Evolutionary conservation across 176 grass and related monocot genomes (phyloP).

Genomic region (Zoysia pacifica): DNA sequence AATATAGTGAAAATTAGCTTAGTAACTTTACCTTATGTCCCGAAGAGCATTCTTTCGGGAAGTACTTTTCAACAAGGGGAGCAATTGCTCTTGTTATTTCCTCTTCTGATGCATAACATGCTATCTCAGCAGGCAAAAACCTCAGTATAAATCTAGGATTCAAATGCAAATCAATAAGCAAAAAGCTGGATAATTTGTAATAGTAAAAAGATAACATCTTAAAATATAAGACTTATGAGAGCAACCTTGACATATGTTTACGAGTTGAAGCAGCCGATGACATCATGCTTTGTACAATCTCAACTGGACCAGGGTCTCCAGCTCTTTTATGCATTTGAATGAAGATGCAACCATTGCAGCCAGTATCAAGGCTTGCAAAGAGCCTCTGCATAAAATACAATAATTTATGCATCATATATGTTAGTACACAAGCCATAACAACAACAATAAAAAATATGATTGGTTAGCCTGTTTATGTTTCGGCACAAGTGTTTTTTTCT

Average conservation of each 20-base stretch:
- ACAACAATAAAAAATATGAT: not conserved
- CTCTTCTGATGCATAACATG: slow-evolving; percentile 92
- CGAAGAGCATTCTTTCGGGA: slow-evolving; percentile 60
- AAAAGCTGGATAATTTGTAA: not conserved
- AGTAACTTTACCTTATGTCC: slow-evolving; percentile 61
- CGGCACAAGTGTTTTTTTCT: not conserved
- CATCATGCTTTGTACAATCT: slow-evolving; percentile 93
- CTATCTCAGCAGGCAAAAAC: slow-evolving; percentile 79
- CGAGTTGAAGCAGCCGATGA: slow-evolving; percentile 66
- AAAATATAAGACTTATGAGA: slow-evolving; percentile 15
- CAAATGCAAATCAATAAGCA: slow-evolving; percentile 20
- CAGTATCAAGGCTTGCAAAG: slow-evolving; percentile 81
- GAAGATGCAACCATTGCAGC: slow-evolving; percentile 86
- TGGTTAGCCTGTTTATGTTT: not conserved
- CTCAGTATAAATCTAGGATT: slow-evolving; percentile 82
- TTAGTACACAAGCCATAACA: not conserved
- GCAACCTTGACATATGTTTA: slow-evolving; percentile 98
- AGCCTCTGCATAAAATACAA: slow-evolving; percentile 65
- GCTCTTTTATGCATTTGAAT: slow-evolving; percentile 86
- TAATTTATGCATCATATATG: not conserved
- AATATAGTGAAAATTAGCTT: slow-evolving; percentile 17
- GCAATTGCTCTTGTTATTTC: slow-evolving; percentile 85
- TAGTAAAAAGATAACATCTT: not conserved
- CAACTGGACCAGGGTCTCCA: slow-evolving; percentile 71
- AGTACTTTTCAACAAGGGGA: slow-evolving; percentile 76